Conservation (phyloP, 2,329 filamentous ascomycete genomes). For the Colletotrichum higginsianum region DNA sequence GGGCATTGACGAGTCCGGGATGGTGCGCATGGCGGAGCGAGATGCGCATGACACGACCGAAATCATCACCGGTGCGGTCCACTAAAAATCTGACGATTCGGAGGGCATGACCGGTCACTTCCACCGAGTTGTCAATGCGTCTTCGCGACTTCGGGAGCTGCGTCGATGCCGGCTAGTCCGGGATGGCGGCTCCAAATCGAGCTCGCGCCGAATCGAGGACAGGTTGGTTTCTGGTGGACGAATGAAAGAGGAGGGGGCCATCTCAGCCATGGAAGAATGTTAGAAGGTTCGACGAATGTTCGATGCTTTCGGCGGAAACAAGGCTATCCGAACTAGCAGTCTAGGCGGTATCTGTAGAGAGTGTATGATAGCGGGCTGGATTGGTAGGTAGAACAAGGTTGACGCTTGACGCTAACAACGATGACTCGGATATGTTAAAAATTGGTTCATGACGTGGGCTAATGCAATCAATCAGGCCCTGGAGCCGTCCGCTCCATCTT, state of each 20-base stretch:
- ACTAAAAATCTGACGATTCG: constrained; percentile 34
- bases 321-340: constrained; percentile 4
- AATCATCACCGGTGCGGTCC: constrained; percentile 34
- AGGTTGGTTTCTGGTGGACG: constrained; percentile 20
- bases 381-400: constrained; percentile 13
- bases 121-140: constrained; percentile 34
- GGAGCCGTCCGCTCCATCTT: not conserved
- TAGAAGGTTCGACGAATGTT: constrained; percentile 21
- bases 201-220: not conserved
- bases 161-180: constrained; percentile 14
- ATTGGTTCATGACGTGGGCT: constrained; percentile 3
- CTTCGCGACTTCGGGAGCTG: constrained; percentile 19
- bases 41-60: constrained; percentile 41
- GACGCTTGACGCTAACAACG: constrained; percentile 5
- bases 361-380: not conserved
- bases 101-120: constrained; percentile 38
- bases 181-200: constrained; percentile 16
- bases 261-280: constrained; percentile 20
- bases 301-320: constrained; percentile 10
- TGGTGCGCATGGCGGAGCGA: constrained; percentile 37
- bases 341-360: not conserved
- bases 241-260: not conserved
- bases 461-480: not conserved
- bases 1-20: constrained; percentile 40
- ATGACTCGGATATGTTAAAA: not conserved